Evolutionary conservation across 2,329 filamentous ascomycete species (phyloP).

Genomic region (Fusarium pseudonygamai): DNA sequence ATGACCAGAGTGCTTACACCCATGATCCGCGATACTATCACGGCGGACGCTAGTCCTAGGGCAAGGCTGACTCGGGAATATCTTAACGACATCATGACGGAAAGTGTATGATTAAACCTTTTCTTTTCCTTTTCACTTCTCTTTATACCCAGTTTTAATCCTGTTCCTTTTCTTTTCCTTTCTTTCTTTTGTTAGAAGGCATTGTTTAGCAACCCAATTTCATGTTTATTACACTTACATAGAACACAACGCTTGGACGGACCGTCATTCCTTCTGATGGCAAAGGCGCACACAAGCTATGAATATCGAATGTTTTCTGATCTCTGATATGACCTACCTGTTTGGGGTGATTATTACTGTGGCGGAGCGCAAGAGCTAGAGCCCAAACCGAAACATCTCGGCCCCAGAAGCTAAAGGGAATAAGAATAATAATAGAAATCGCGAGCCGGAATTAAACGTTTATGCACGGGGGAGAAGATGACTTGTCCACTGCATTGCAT

Average conservation of each 20-base stretch:
- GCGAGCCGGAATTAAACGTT: neutral
- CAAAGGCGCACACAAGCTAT: conserved; percentile 19
- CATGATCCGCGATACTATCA: conserved; percentile 36
- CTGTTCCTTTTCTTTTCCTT: neutral
- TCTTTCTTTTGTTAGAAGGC: conserved; percentile 8
- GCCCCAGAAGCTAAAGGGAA: conserved; percentile 1
- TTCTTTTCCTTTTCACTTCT: neutral
- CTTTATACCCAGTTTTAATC: conserved; percentile 33
- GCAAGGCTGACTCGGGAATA: conserved; percentile 21
- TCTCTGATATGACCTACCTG: conserved; percentile 21
- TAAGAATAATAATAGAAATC: neutral
- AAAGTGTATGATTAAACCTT: conserved; percentile 22
- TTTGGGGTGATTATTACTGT: conserved; percentile 23
- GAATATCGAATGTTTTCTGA: conserved; percentile 28
- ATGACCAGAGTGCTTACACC: conserved; percentile 36
- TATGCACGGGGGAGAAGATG: neutral
- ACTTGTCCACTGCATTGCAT: neutral
- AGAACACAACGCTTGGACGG: conserved; percentile 13
- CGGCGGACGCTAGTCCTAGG: conserved; percentile 14
- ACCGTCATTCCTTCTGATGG: neutral
- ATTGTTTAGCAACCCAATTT: conserved; percentile 1
- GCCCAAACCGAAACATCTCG: neutral
- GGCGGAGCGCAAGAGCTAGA: conserved; percentile 26
- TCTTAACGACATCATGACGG: conserved; percentile 32
- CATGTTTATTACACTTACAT: conserved; percentile 19